Evolutionary conservation across 2,329 filamentous ascomycete genomes (phyloP).

Genomic region (Ophiostoma tasmaniense): DNA sequence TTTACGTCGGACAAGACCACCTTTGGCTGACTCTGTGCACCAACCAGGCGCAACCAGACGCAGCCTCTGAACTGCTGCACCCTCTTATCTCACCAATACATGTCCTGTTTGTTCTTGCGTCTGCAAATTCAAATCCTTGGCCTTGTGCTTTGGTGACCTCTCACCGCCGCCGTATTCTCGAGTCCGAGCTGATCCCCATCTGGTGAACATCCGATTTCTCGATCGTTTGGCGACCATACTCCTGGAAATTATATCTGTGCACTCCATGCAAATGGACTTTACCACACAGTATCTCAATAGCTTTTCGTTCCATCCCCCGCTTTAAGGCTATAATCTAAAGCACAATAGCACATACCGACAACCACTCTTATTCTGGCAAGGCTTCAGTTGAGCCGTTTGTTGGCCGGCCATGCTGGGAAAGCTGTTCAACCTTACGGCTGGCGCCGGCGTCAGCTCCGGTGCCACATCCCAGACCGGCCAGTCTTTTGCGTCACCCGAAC

Average conservation of each 20-base stretch:
- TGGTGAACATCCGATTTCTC: background rate
- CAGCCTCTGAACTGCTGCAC: background rate
- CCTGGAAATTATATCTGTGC: background rate
- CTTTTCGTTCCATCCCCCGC: conserved; percentile 14
- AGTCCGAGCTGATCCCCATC: background rate
- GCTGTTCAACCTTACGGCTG: conserved; percentile 49
- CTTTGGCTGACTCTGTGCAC: conserved; percentile 6
- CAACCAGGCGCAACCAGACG: conserved; percentile 5
- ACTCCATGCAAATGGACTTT: conserved; percentile 15
- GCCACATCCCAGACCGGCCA: conserved; percentile 29
- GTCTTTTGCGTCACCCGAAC: conserved; percentile 29
- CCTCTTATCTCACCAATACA: conserved; percentile 3
- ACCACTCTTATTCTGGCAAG: background rate
- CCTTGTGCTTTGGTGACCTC: background rate
- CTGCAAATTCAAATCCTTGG: background rate
- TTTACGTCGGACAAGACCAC: conserved; percentile 11
- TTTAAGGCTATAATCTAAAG: background rate
- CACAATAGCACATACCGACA: background rate
- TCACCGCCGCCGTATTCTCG: background rate
- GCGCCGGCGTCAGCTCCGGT: conserved; percentile 32
- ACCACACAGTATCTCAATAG: conserved; percentile 14
- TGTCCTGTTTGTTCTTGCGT: background rate
- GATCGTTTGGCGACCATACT: background rate
- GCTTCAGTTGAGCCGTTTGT: background rate
- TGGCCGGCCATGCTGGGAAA: conserved; percentile 48